Conservation (phyloP, 257 asterid genomes). For the Verbascum thapsus region DNA sequence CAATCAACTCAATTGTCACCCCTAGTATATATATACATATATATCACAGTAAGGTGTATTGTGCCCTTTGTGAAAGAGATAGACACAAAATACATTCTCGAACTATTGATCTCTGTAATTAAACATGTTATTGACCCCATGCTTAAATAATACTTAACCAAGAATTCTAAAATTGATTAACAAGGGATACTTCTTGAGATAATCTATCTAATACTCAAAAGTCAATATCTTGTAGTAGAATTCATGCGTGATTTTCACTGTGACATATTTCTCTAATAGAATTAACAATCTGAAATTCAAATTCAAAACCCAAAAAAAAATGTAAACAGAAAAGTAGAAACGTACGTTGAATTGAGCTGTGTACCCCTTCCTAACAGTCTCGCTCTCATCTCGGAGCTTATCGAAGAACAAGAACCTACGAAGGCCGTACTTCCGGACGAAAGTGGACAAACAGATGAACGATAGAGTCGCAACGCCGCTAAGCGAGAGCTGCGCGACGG, state of each 20-base stretch:
- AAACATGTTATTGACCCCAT: too few species aligned
- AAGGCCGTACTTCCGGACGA: constrained; percentile 64
- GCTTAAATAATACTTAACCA: too few species aligned
- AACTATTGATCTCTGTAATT: too few species aligned
- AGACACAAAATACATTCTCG: too few species aligned
- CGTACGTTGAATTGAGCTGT: constrained; percentile 72
- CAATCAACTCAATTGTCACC: too few species aligned
- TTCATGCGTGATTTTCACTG: neutral
- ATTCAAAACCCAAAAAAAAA: neutral
- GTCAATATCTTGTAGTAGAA: neutral
- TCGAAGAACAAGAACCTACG: constrained; percentile 82
- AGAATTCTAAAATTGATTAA: too few species aligned
- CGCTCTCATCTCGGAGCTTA: constrained; percentile 84
- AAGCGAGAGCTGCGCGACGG: constrained; percentile 84
- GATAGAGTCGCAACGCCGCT: constrained; percentile 70
- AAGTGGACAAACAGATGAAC: constrained; percentile 66
- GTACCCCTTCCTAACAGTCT: constrained; percentile 73
- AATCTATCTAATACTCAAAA: neutral
- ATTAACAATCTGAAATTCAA: neutral
- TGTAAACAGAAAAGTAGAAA: neutral
- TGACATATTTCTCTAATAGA: neutral
- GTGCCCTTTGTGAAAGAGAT: too few species aligned
- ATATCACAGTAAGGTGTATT: too few species aligned
- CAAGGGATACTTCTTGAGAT: too few species aligned
- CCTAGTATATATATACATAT: too few species aligned